These are phyloP conservation scores for Protomyces inundatus DNA, from an alignment of 1,139 yeast species.

Conservation along the genomic window DNA sequence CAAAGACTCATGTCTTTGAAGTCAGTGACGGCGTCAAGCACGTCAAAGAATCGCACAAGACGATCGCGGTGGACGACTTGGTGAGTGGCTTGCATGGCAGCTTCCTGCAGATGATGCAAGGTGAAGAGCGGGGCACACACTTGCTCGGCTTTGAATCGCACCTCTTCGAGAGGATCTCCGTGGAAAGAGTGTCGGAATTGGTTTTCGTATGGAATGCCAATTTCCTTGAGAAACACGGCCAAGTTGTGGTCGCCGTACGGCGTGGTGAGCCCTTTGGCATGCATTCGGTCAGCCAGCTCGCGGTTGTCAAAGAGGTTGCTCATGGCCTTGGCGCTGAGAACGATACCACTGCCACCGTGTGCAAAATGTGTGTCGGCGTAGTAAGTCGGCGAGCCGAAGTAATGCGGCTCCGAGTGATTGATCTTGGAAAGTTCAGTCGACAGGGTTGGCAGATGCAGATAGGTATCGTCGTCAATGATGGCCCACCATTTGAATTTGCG, in stretches of 20 bases:
- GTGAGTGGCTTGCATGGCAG: slow-evolving; percentile 27
- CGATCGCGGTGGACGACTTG: slow-evolving; percentile 17
- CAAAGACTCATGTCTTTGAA: background rate
- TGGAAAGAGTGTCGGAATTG: slow-evolving; percentile 10
- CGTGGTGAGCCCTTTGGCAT: slow-evolving; percentile 34
- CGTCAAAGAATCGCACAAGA: background rate
- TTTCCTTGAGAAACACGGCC: slow-evolving; percentile 34
- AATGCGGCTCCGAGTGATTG: slow-evolving; percentile 34
- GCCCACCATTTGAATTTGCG: slow-evolving; percentile 38
- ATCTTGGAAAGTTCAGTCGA: slow-evolving; percentile 34
- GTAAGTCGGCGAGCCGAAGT: slow-evolving; percentile 27
- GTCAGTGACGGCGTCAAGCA: slow-evolving; percentile 2
- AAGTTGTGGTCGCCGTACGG: slow-evolving; percentile 42
- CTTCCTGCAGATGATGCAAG: slow-evolving; percentile 30
- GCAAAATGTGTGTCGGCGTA: slow-evolving; percentile 35
- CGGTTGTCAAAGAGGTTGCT: slow-evolving; percentile 34
- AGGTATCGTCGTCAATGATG: slow-evolving; percentile 42
- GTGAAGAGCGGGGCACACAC: slow-evolving; percentile 39
- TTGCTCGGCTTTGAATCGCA: slow-evolving; percentile 25
- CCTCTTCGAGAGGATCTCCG: slow-evolving; percentile 21
- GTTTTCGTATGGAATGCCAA: slow-evolving; percentile 27
- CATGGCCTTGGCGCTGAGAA: slow-evolving; percentile 39
- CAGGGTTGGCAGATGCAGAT: slow-evolving; percentile 36
- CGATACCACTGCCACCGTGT: slow-evolving; percentile 43
- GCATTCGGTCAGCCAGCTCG: slow-evolving; percentile 32